A percentile compares a stretch with the other conserved stretches of the same genome.
phyloP scores from a whole-genome alignment of 2,329 filamentous ascomycete genomes.

The Colletotrichum gigasporum region DNA sequence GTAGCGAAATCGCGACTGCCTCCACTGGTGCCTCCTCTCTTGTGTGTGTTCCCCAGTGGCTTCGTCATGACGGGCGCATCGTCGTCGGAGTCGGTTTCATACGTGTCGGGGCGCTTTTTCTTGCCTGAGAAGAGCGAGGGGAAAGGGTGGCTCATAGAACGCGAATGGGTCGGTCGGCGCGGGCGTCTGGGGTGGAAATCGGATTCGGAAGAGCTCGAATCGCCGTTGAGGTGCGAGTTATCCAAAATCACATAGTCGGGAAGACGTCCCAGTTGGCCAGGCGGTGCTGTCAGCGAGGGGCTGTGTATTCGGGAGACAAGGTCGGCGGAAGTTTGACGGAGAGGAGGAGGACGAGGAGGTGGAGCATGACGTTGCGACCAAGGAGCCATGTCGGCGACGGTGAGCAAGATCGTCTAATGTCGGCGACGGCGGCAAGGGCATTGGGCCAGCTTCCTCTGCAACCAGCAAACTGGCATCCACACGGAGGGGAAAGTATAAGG shows the following conservation, averaged over 20 bases:
- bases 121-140: conserved; percentile 73
- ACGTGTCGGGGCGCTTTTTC: conserved; percentile 62
- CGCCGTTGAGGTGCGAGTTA: conserved; percentile 38
- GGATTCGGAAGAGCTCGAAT: conserved; percentile 57
- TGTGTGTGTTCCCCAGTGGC: conserved; percentile 39
- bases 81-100: conserved; percentile 41
- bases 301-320: conserved; percentile 48
- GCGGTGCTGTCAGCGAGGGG: conserved; percentile 39
- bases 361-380: conserved; percentile 36
- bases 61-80: conserved; percentile 42
- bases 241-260: conserved; percentile 36
- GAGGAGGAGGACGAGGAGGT: conserved; percentile 31
- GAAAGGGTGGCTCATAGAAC: conserved; percentile 84
- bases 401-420: conserved; percentile 32
- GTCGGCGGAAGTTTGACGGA: conserved; percentile 37
- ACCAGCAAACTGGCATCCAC: conserved; percentile 2
- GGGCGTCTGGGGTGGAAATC: conserved; percentile 43
- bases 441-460: conserved; percentile 8
- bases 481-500: not conserved
- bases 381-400: conserved; percentile 44
- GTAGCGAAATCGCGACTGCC: conserved; percentile 68
- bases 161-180: conserved; percentile 54
- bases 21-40: conserved; percentile 42
- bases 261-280: conserved; percentile 33
- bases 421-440: conserved; percentile 26